These are phyloP conservation scores for Cutaneotrichosporon cutaneum DNA, from an alignment of 1,284 basidiomycete genomes.

Conservation along the genomic window DNA sequence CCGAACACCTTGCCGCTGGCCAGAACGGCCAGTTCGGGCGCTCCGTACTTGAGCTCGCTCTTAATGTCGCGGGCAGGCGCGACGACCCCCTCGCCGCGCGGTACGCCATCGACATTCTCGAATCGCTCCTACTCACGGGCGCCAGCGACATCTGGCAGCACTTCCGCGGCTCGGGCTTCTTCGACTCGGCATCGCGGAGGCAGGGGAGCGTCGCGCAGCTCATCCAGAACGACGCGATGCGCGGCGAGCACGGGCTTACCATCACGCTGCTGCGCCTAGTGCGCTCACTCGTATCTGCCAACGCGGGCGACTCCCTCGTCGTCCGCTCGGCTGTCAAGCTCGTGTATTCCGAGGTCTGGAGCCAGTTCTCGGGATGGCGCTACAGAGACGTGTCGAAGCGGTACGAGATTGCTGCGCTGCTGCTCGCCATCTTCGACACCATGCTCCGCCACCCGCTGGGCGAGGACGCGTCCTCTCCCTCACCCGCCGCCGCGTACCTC, in stretches of 20 bases:
- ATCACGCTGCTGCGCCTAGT: constrained; percentile 39
- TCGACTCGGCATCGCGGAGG: constrained; percentile 35
- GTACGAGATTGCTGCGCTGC: constrained; percentile 34
- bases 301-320: constrained; percentile 26
- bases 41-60: constrained; percentile 34
- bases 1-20: constrained; percentile 11
- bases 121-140: constrained; percentile 34
- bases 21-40: constrained; percentile 3
- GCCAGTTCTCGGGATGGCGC: constrained; percentile 42
- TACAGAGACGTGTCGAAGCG: constrained; percentile 38
- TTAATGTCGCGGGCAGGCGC: constrained; percentile 23
- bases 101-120: constrained; percentile 39
- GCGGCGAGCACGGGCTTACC: constrained; percentile 39
- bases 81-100: constrained; percentile 21
- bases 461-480: constrained; percentile 23
- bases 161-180: constrained; percentile 41
- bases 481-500: constrained; percentile 32
- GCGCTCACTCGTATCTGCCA: constrained; percentile 30
- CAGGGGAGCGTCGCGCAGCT: constrained; percentile 32
- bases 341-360: constrained; percentile 39
- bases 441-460: constrained; percentile 37
- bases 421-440: constrained; percentile 35
- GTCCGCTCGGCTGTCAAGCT: constrained; percentile 41
- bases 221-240: constrained; percentile 35
- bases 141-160: constrained; percentile 34